Evolutionary conservation across 352 stramenopile genomes (phyloP).

Genomic region (Globisporangium alternatum): DNA sequence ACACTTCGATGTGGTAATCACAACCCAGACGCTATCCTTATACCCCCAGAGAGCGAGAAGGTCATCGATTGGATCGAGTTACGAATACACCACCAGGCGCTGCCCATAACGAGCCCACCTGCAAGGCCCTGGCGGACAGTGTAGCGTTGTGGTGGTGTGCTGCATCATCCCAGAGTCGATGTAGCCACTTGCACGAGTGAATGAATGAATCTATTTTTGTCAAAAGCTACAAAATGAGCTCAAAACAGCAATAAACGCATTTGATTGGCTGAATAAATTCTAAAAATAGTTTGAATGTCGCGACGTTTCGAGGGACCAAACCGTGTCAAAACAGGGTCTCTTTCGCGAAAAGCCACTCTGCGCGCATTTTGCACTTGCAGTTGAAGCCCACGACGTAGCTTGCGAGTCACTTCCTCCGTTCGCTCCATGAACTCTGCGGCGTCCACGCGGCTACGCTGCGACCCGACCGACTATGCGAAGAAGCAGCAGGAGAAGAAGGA

Average conservation of each 20-base stretch:
- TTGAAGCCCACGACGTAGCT: background rate
- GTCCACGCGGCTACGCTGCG: conserved; percentile 59
- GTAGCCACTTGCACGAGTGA: background rate
- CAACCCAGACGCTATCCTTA: background rate
- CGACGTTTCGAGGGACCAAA: background rate
- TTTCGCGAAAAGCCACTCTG: background rate
- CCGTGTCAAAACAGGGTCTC: conserved; percentile 1
- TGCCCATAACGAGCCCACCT: background rate
- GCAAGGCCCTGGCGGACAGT: background rate
- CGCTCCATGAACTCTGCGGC: conserved; percentile 9
- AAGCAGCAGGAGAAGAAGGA: conserved; percentile 79
- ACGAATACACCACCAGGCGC: too few relatives aligned
- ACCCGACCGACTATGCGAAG: conserved; percentile 79
- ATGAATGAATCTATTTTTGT: background rate
- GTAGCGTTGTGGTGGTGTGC: too few relatives aligned
- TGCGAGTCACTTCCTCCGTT: background rate
- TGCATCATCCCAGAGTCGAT: too few relatives aligned
- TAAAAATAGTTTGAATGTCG: background rate
- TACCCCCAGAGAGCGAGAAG: too few relatives aligned
- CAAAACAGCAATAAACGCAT: background rate
- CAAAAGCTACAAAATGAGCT: background rate
- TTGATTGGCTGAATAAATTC: conserved; percentile 5
- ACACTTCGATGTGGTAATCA: background rate
- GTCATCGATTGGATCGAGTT: too few relatives aligned
- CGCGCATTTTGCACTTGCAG: background rate